These are phyloP conservation scores for Gymnopilus dilepis DNA, from an alignment of 768 basidiomycete genomes.

Conservation along the genomic window DNA sequence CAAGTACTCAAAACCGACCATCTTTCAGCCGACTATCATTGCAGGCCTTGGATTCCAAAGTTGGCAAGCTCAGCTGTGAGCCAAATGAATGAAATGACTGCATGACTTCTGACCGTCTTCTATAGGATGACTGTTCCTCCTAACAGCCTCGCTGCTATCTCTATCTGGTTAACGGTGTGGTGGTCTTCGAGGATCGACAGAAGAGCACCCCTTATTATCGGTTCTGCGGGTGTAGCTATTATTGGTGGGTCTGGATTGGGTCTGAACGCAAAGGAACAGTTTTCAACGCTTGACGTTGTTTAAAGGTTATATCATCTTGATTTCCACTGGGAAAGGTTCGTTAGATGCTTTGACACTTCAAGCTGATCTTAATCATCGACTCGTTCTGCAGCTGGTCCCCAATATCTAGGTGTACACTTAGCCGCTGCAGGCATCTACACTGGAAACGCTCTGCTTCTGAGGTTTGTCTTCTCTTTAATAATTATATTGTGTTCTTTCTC, in stretches of 20 bases:
- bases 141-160: slow-evolving; percentile 53
- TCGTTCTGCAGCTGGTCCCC: slow-evolving; percentile 46
- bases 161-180: slow-evolving; percentile 58
- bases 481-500: neutral
- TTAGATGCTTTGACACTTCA: neutral
- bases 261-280: neutral
- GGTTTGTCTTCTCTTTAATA: slow-evolving; percentile 33
- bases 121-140: slow-evolving; percentile 66
- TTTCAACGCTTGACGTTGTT: neutral
- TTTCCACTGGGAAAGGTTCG: slow-evolving; percentile 51
- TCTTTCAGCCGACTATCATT: slow-evolving; percentile 62
- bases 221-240: slow-evolving; percentile 52
- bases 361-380: neutral
- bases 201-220: slow-evolving; percentile 60
- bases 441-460: slow-evolving; percentile 59
- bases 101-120: neutral
- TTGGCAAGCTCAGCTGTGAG: slow-evolving; percentile 66
- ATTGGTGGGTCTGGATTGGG: slow-evolving; percentile 42
- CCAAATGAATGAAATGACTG: neutral
- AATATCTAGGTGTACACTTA: slow-evolving; percentile 63
- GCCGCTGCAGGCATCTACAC: slow-evolving; percentile 62
- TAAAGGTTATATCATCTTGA: slow-evolving; percentile 61
- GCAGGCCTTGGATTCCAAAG: slow-evolving; percentile 58
- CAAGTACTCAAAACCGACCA: too few species aligned
- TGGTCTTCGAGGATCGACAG: slow-evolving; percentile 48